phyloP scores from a whole-genome alignment of 1,284 basidiomycete species.

The Porogramme epimiltina region DNA sequence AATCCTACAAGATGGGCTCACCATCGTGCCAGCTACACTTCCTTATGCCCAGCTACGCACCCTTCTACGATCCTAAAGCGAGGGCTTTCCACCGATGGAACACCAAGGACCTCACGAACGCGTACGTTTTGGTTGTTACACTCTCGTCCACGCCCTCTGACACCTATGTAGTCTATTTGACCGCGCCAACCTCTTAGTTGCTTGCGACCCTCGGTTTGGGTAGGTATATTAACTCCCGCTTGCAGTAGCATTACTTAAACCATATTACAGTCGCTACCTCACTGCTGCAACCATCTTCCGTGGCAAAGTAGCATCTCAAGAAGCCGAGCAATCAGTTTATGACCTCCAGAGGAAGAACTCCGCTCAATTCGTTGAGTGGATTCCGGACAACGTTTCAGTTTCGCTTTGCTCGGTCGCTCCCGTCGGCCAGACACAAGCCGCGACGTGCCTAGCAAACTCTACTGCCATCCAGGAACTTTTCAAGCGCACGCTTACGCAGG shows the following conservation, averaged over 20 bases:
- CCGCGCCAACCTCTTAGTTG: conserved; percentile 78
- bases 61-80: conserved; percentile 68
- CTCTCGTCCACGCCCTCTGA: too few relatives aligned
- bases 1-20: background rate
- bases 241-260: background rate
- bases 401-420: conserved; percentile 85
- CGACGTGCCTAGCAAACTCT: conserved; percentile 81
- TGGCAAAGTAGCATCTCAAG: conserved; percentile 78
- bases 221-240: too few relatives aligned
- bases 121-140: too few relatives aligned
- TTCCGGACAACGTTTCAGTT: conserved; percentile 82
- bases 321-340: conserved; percentile 62
- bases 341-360: conserved; percentile 75
- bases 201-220: conserved; percentile 83
- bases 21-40: conserved; percentile 71
- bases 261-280: conserved; percentile 65
- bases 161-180: conserved; percentile 76
- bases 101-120: conserved; percentile 69
- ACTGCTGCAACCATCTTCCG: conserved; percentile 90
- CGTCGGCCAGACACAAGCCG: conserved; percentile 76
- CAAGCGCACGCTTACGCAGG: conserved; percentile 74
- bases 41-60: conserved; percentile 87
- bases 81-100: conserved; percentile 65
- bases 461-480: conserved; percentile 91
- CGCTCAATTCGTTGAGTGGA: conserved; percentile 83